Percentiles rank a stretch among this genome's conserved stretches.
Conservation (phyloP, 2,329 filamentous ascomycete species). For the Fusarium secorum region DNA sequence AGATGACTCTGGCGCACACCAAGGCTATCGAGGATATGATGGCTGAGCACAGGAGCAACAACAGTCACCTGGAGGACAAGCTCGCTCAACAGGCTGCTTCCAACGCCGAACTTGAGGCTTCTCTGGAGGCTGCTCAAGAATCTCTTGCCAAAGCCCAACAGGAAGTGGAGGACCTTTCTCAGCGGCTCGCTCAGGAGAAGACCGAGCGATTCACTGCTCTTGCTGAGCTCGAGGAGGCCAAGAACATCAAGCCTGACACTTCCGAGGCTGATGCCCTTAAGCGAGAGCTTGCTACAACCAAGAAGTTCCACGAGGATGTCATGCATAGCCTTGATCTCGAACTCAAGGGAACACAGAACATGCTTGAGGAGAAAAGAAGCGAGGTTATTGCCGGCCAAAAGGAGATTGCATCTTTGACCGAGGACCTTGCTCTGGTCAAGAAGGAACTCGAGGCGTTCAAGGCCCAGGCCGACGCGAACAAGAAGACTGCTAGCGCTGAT, state of each 20-base stretch:
- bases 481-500: constrained; percentile 65
- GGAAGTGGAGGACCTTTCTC: constrained; percentile 59
- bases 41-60: constrained; percentile 49
- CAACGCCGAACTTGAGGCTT: constrained; percentile 48
- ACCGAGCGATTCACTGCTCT: constrained; percentile 66
- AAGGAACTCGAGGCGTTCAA: constrained; percentile 63
- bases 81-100: constrained; percentile 48
- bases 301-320: constrained; percentile 56
- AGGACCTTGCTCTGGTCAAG: constrained; percentile 57
- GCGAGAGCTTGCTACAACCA: constrained; percentile 58
- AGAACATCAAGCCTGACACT: constrained; percentile 64
- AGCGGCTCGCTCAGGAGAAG: constrained; percentile 65
- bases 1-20: constrained; percentile 48
- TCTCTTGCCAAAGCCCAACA: constrained; percentile 55
- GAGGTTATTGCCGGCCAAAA: constrained; percentile 50
- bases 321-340: constrained; percentile 47
- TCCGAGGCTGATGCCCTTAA: constrained; percentile 61
- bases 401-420: constrained; percentile 42
- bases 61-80: constrained; percentile 47
- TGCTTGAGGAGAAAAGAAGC: constrained; percentile 47
- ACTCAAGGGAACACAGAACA: constrained; percentile 48
- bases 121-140: constrained; percentile 51
- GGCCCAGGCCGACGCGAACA: constrained; percentile 58
- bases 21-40: constrained; percentile 53
- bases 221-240: constrained; percentile 67